A percentile compares a stretch with the other conserved stretches of the same genome.
phyloP scores from a whole-genome alignment of 2,329 filamentous ascomycete genomes.

The Metarhizium brunneum region DNA sequence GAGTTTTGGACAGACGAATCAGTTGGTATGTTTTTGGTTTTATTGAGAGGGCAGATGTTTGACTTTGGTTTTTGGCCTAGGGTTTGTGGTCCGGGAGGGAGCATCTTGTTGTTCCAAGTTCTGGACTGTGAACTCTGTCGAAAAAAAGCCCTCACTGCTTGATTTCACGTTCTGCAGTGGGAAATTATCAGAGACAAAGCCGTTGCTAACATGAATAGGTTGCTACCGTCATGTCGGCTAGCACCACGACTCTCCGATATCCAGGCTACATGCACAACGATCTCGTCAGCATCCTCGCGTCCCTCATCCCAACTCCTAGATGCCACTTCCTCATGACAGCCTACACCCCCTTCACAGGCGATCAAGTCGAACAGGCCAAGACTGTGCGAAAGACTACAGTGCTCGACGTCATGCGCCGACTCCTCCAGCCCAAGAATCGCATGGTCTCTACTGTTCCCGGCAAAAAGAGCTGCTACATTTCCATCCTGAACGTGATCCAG shows the following conservation, averaged over 20 bases:
- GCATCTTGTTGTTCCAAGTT: background rate
- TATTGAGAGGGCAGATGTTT: background rate
- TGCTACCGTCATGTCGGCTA: conserved; percentile 97
- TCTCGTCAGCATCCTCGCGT: conserved; percentile 91
- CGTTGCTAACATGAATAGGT: conserved; percentile 37
- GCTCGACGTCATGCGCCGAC: conserved; percentile 88
- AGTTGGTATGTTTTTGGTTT: conserved; percentile 49
- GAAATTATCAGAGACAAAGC: background rate
- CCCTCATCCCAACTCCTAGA: conserved; percentile 88
- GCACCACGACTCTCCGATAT: conserved; percentile 91
- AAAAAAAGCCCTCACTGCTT: no score
- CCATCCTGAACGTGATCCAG: conserved; percentile 97
- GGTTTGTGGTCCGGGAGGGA: background rate
- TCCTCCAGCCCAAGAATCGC: conserved; percentile 95
- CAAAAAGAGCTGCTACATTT: conserved; percentile 98
- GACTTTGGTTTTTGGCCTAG: no score
- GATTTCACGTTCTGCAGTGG: no score
- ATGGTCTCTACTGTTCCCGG: conserved; percentile 96
- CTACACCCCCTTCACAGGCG: conserved; percentile 94
- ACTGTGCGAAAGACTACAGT: conserved; percentile 98
- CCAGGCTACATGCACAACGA: conserved; percentile 99
- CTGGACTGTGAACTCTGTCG: no score
- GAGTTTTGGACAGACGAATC: conserved; percentile 95
- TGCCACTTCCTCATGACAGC: conserved; percentile 98
- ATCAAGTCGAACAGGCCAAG: conserved; percentile 94